phyloP scores from a whole-genome alignment of 805 yeast genomes.

The Blastobotrys peoriensis region DNA sequence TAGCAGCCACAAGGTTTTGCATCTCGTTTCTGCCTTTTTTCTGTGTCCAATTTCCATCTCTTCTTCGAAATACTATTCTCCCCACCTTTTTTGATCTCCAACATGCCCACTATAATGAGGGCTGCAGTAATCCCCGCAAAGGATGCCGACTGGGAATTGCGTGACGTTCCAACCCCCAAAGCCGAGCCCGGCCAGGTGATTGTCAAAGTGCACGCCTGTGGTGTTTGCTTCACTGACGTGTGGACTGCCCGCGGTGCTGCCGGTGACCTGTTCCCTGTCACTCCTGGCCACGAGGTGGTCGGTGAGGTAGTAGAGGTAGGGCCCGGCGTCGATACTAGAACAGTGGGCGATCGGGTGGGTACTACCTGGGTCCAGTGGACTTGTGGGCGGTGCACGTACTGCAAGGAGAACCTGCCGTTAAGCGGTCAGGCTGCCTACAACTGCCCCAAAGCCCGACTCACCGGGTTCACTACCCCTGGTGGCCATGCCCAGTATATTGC shows the following conservation, averaged over 20 bases:
- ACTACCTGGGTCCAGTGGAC: slow-evolving; percentile 65
- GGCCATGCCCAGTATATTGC: slow-evolving; percentile 66
- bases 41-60: not conserved
- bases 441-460: slow-evolving; percentile 41
- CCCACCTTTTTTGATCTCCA: not conserved
- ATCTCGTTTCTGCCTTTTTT: not conserved
- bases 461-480: slow-evolving; percentile 53
- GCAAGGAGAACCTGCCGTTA: slow-evolving; percentile 26
- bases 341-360: slow-evolving; percentile 72
- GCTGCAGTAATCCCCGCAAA: not conserved
- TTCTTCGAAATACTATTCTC: too few species aligned
- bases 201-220: slow-evolving; percentile 24
- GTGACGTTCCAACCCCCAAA: not conserved
- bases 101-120: not conserved
- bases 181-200: not conserved
- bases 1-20: not conserved
- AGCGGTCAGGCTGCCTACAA: slow-evolving; percentile 32
- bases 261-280: slow-evolving; percentile 36
- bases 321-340: slow-evolving; percentile 41
- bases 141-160: not conserved
- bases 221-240: slow-evolving; percentile 56
- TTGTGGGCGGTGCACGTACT: slow-evolving; percentile 58
- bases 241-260: slow-evolving; percentile 50
- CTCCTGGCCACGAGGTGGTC: slow-evolving; percentile 46
- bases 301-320: slow-evolving; percentile 45